Percentiles rank a stretch among this genome's conserved stretches.
phyloP scores from a whole-genome alignment of 345 rosid genomes.

The Eucalyptus coolabah region DNA sequence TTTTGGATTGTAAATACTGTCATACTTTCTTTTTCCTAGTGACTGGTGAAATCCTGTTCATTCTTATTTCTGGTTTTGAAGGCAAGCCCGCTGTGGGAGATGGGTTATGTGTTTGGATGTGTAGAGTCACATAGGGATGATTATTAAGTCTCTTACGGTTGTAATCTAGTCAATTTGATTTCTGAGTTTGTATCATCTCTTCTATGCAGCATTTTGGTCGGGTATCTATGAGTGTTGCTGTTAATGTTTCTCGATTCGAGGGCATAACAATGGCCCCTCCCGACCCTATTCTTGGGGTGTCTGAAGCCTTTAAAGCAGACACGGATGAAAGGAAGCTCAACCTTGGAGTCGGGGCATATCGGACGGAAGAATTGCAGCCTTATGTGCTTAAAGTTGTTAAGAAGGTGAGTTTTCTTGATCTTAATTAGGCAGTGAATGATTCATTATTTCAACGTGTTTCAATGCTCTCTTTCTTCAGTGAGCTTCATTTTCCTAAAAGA shows the following conservation, averaged over 20 bases:
- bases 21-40: neutral
- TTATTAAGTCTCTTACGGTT: neutral
- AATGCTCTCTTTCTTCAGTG: neutral
- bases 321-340: slow-evolving; percentile 74
- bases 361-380: slow-evolving; percentile 91
- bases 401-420: slow-evolving; percentile 36
- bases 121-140: neutral
- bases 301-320: slow-evolving; percentile 90
- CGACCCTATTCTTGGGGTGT: slow-evolving; percentile 96
- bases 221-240: slow-evolving; percentile 51
- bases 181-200: neutral
- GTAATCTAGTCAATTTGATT: neutral
- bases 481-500: neutral
- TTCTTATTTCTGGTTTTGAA: neutral
- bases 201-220: slow-evolving; percentile 46
- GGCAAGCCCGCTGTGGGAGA: neutral
- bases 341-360: slow-evolving; percentile 97
- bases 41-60: neutral
- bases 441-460: neutral
- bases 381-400: slow-evolving; percentile 93
- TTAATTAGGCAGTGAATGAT: neutral
- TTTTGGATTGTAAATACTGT: neutral
- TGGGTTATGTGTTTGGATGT: neutral
- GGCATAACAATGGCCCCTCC: slow-evolving; percentile 93
- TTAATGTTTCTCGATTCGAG: slow-evolving; percentile 73